Evolutionary conservation across 495 filamentous ascomycete species (phyloP), one percentile per base, ranked within the genome.

Genomic region (Beverwykella pulmonaria): DNA sequence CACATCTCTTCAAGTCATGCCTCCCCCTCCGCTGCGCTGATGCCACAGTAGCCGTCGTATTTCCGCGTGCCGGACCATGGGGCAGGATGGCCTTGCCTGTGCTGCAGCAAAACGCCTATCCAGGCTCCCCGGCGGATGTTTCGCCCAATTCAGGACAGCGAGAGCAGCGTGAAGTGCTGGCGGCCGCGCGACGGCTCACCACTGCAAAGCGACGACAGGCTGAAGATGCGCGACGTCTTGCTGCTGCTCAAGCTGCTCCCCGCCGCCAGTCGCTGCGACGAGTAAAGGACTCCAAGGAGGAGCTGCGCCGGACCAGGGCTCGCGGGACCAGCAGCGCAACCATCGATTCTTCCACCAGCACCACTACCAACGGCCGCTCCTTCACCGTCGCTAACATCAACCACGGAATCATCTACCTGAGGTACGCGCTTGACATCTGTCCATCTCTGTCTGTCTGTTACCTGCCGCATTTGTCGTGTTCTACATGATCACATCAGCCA

Each of bases 381-480:
- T 98, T 97, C 76, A 91, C 92, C 10, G 93, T 97, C 60, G 92
- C 90, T 25, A 97, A 96, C 79, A 89, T 98, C 61, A 90, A 92
- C 73, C 93, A 94, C 79, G 93, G 93, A 36, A 88, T 89, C 77
- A 92, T 98, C 75, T 98, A 94, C 76, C 79, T 98, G 63, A 91
- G 93, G 93, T 97, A 90, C 75, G 84, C 70, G 61, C 52, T 29
- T 54, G 30, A n/a, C n/a, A n/a, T n/a, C n/a, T n/a, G n/a, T n/a
- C n/a, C n/a, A n/a, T n/a, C n/a, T n/a, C n/a, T n/a, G n/a, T n/a
- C n/a, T n/a, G n/a, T n/a, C n/a, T n/a, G n/a, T n/a, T 7, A 52
- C 25, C 9, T 52, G 19, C 48, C 12, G 12, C 48, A 23, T 15
- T 17, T 7, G 3, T 9, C 15, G 10, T 56, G 32, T 9, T 10